Evolutionary conservation across 306 rosid genomes (phyloP), one percentile per base, ranked within the genome.

Genomic region (Lotus japonicus): DNA sequence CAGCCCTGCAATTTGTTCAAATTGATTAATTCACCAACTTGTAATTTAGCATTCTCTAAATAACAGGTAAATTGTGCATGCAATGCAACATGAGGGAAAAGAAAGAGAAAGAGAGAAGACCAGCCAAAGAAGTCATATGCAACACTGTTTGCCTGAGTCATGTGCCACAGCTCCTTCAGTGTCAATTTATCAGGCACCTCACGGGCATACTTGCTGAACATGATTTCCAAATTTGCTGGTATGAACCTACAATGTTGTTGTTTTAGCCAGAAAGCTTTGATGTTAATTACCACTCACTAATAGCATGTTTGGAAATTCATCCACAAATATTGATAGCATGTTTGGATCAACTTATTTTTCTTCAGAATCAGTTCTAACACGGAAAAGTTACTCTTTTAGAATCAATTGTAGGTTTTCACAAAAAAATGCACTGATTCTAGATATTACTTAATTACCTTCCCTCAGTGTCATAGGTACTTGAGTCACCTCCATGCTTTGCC

Each of bases 71-170:
- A 57, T 35, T 55, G 13, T 13, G 17, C 18, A 2, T 18, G 46
- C 31, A 11, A 3, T 7, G 23, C 14, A 17, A 39, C 31, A 53
- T 45, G 6, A 5, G 19, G 42, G 8, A 38, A 53, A 46, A 5
- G 41, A 46, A 41, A 53, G 57, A 5, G 41, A 46, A 41, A 53
- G 51, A 70, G 50, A 71, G 55, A 70, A 45, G 10, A 86, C 95
- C 96, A 84, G 83, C 96, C 95, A 77, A 90, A 87, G 83, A 76
- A 80, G 76, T 87, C 96, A 58, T 74, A 82, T 19, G 85, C 81
- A 15, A 82, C 84, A 28, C 88, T 84, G 78, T 87, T 85, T 19
- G 78, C 91, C 44, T 87, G 73, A 35, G 96, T 90, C 96, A 87
- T 90, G 65, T 80, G 75, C 95, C 96, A 90, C 7, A 90, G 55